Conservation (phyloP, 148 eudicot genomes). For the Spergularia marina region DNA sequence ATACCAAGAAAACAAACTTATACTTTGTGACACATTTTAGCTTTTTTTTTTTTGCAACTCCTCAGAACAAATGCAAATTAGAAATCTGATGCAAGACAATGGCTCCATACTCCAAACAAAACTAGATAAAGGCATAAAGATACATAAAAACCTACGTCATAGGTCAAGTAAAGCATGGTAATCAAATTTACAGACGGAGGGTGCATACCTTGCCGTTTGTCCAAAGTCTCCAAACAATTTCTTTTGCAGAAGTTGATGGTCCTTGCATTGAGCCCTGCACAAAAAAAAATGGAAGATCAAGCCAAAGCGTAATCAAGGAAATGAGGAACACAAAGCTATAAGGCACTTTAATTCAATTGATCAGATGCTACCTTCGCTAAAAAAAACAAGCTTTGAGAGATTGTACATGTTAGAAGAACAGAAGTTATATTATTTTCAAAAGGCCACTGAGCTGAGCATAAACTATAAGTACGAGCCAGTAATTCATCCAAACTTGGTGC, state of each 20-base stretch:
- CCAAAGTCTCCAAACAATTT: constrained; percentile 3
- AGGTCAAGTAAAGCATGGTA: background rate
- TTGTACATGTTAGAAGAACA: background rate
- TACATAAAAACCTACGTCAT: background rate
- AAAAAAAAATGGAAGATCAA: background rate
- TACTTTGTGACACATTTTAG: background rate
- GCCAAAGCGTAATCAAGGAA: background rate
- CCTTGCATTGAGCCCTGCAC: constrained; percentile 23
- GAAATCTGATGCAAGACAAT: background rate
- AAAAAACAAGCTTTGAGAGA: background rate
- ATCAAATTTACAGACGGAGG: constrained; percentile 13
- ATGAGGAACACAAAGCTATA: background rate
- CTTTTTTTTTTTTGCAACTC: background rate
- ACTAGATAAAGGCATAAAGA: background rate
- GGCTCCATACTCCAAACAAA: background rate
- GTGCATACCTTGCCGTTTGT: constrained; percentile 17
- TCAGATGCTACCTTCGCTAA: background rate
- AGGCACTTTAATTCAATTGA: background rate
- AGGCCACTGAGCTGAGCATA: no score
- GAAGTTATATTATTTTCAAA: background rate
- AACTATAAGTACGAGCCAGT: no score
- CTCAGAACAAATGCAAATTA: background rate
- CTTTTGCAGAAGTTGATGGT: constrained; percentile 1
- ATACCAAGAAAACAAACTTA: background rate
- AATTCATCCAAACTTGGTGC: no score